Conservation (phyloP, 306 rosid genomes). For the Sicyos edulis region DNA sequence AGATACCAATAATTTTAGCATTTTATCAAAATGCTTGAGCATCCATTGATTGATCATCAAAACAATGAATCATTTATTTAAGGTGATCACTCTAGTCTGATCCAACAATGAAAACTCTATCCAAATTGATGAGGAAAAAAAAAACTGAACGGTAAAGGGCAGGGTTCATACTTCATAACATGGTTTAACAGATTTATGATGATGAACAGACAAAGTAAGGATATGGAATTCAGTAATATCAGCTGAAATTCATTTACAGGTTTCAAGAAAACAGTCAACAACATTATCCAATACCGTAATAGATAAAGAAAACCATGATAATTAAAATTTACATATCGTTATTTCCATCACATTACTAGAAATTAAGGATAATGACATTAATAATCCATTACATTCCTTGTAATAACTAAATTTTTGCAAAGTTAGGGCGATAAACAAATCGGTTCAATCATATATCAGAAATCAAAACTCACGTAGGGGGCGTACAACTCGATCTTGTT, state of each 20-base stretch:
- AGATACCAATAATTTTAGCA: too few relatives aligned
- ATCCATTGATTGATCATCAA: too few relatives aligned
- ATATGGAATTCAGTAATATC: not conserved
- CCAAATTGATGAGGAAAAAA: not conserved
- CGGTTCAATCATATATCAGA: too few relatives aligned
- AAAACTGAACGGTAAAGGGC: not conserved
- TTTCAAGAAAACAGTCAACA: not conserved
- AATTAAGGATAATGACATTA: too few relatives aligned
- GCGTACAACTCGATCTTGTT: slow-evolving; percentile 84
- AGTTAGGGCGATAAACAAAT: not conserved
- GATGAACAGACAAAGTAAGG: slow-evolving; percentile 9
- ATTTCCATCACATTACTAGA: too few relatives aligned
- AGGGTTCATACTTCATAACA: not conserved
- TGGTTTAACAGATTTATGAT: not conserved
- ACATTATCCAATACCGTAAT: not conserved
- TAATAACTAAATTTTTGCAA: not conserved
- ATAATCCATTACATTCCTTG: not conserved
- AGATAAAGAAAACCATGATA: too few relatives aligned
- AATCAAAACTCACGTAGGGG: slow-evolving; percentile 61
- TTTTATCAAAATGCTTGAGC: too few relatives aligned
- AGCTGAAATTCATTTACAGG: not conserved
- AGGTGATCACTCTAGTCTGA: not conserved
- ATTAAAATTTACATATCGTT: too few relatives aligned
- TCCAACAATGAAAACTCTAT: not conserved
- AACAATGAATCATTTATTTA: too few relatives aligned